Evolutionary conservation across 208 protist genomes (phyloP).

Genomic region (Trypanosoma avium): DNA sequence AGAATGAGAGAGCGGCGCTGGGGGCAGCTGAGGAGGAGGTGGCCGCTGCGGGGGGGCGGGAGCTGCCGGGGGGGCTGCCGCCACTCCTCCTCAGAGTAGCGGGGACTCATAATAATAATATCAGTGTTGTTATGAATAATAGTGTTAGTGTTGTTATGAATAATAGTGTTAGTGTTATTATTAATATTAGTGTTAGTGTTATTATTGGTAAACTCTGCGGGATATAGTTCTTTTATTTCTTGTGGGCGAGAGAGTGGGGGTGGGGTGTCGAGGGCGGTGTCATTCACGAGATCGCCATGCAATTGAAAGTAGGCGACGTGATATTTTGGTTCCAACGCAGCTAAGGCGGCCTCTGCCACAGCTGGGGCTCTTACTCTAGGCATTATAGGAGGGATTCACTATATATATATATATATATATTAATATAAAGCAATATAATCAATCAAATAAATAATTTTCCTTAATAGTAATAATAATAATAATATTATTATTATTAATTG

Average conservation of each 20-base stretch:
- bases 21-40: conserved; percentile 42
- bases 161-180: too few species aligned
- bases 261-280: neutral
- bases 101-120: conserved; percentile 1
- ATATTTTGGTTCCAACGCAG: conserved; percentile 7
- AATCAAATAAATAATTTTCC: too few species aligned
- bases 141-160: too few species aligned
- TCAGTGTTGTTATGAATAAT: too few species aligned
- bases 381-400: too few species aligned
- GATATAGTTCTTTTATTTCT: too few species aligned
- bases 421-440: too few species aligned
- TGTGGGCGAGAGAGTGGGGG: neutral
- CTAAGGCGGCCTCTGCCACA: neutral
- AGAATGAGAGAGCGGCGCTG: conserved; percentile 42
- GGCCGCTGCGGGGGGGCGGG: conserved; percentile 50
- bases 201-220: too few species aligned
- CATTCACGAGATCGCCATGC: neutral
- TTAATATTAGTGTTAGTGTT: too few species aligned
- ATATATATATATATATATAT: conserved; percentile 14
- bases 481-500: too few species aligned
- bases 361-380: too few species aligned
- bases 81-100: conserved; percentile 21
- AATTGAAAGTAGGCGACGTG: conserved; percentile 13
- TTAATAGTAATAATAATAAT: too few species aligned
- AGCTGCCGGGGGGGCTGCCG: conserved; percentile 28